phyloP scores from a whole-genome alignment of 169 alveolate genomes.

The Babesia ovata region DNA sequence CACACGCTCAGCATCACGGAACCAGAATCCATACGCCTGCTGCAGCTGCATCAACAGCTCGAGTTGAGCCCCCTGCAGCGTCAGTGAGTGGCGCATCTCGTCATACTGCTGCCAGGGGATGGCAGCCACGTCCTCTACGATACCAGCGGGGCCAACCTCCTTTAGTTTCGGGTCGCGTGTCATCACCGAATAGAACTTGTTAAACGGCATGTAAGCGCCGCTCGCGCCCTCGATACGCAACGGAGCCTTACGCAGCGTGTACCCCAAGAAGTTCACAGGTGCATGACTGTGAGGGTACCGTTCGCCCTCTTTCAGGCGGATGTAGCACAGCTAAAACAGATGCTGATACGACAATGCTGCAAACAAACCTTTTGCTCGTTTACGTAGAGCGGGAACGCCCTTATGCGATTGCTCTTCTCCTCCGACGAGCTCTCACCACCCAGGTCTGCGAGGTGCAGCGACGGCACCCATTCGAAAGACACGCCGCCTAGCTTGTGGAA shows the following conservation, averaged over 20 bases:
- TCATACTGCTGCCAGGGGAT: slow-evolving; percentile 64
- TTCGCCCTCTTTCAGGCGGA: slow-evolving; percentile 41
- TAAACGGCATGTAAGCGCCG: slow-evolving; percentile 43
- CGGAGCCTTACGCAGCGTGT: slow-evolving; percentile 41
- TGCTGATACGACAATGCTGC: not conserved
- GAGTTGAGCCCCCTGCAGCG: slow-evolving; percentile 43
- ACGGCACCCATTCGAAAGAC: slow-evolving; percentile 61
- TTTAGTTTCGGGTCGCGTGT: slow-evolving; percentile 57
- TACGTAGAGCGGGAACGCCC: slow-evolving; percentile 53
- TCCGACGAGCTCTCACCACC: slow-evolving; percentile 7
- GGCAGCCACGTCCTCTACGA: slow-evolving; percentile 40
- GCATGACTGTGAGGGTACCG: slow-evolving; percentile 37
- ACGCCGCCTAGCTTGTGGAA: slow-evolving; percentile 45
- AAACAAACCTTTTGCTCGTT: slow-evolving; percentile 44
- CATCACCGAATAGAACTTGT: slow-evolving; percentile 32
- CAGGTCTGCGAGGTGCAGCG: slow-evolving; percentile 39
- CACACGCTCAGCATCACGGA: slow-evolving; percentile 32
- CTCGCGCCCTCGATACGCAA: slow-evolving; percentile 40
- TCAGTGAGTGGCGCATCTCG: slow-evolving; percentile 63
- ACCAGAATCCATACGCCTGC: slow-evolving; percentile 55
- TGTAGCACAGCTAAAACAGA: slow-evolving; percentile 42
- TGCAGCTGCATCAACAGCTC: slow-evolving; percentile 43
- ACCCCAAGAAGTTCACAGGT: slow-evolving; percentile 61
- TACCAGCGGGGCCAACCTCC: slow-evolving; percentile 33
- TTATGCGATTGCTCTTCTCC: slow-evolving; percentile 14